Percentiles rank a stretch among this genome's conserved stretches.
Conservation (phyloP, 345 rosid genomes). For the Bruguiera gymnorhiza region DNA sequence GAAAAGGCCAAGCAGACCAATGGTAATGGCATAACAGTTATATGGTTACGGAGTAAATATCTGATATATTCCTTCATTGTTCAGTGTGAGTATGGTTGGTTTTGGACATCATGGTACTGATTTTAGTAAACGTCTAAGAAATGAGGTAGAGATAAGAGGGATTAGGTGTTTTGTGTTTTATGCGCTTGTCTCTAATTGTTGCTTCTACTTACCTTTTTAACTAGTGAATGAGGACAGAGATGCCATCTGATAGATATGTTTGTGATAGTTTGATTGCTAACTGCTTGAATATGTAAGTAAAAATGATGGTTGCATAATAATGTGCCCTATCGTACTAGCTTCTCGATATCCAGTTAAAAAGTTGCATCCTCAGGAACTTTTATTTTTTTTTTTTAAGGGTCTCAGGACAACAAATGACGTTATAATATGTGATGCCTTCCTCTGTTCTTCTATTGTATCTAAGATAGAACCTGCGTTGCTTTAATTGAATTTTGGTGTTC, state of each 20-base stretch:
- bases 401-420: too few species aligned
- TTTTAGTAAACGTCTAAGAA: constrained; percentile 37
- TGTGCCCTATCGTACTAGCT: constrained; percentile 16
- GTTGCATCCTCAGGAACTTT: background rate
- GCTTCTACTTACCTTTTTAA: constrained; percentile 40
- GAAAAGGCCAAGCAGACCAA: constrained; percentile 61
- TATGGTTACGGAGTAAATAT: constrained; percentile 46
- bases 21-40: constrained; percentile 41
- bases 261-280: constrained; percentile 55
- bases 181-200: constrained; percentile 32
- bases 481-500: too few species aligned
- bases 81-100: constrained; percentile 48
- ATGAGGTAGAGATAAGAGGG: constrained; percentile 37
- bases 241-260: constrained; percentile 33
- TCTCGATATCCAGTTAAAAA: background rate
- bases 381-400: background rate
- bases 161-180: constrained; percentile 35
- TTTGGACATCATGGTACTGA: constrained; percentile 29
- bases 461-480: too few species aligned
- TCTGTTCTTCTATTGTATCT: too few species aligned
- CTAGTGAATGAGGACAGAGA: constrained; percentile 35
- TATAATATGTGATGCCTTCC: too few species aligned
- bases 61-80: constrained; percentile 36
- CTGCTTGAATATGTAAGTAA: constrained; percentile 53
- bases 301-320: constrained; percentile 27